Conservation (phyloP, 1,139 yeast species). For the Yamadazyma friedrichii region DNA sequence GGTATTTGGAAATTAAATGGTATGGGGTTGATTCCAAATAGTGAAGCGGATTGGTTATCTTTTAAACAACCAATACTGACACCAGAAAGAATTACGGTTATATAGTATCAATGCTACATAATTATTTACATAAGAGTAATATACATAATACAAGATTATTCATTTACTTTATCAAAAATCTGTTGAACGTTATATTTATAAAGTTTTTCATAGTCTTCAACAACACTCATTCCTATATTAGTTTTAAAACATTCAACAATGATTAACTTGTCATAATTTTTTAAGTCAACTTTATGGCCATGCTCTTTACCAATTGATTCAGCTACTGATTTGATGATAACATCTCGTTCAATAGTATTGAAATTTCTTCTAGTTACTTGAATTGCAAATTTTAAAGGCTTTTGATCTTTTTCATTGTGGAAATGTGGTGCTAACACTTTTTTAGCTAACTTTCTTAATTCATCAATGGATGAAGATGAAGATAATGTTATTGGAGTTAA, state of each 20-base stretch:
- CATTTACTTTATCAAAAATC: conserved; percentile 49
- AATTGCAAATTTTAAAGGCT: conserved; percentile 70
- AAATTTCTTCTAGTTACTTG: conserved; percentile 79
- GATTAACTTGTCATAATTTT: conserved; percentile 73
- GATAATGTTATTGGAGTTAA: conserved; percentile 79
- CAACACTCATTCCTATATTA: conserved; percentile 80
- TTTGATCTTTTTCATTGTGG: conserved; percentile 50
- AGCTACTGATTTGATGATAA: conserved; percentile 70
- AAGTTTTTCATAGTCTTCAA: conserved; percentile 55
- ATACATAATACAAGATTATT: conserved; percentile 10
- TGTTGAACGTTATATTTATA: conserved; percentile 64
- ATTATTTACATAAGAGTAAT: background rate
- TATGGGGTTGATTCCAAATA: conserved; percentile 91
- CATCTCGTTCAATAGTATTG: conserved; percentile 65
- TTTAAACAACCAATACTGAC: conserved; percentile 54
- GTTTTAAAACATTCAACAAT: conserved; percentile 86
- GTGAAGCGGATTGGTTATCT: conserved; percentile 86
- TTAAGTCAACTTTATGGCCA: conserved; percentile 78
- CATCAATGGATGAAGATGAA: conserved; percentile 69
- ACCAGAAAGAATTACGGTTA: conserved; percentile 2
- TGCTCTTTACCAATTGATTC: conserved; percentile 66
- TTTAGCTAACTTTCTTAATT: conserved; percentile 56
- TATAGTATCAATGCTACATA: background rate
- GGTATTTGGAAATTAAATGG: conserved; percentile 83
- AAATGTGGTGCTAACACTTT: conserved; percentile 67